Base-by-base conservation (phyloP, 176 grass and related monocot genomes). In the Tillandsia leiboldiana region DNA sequence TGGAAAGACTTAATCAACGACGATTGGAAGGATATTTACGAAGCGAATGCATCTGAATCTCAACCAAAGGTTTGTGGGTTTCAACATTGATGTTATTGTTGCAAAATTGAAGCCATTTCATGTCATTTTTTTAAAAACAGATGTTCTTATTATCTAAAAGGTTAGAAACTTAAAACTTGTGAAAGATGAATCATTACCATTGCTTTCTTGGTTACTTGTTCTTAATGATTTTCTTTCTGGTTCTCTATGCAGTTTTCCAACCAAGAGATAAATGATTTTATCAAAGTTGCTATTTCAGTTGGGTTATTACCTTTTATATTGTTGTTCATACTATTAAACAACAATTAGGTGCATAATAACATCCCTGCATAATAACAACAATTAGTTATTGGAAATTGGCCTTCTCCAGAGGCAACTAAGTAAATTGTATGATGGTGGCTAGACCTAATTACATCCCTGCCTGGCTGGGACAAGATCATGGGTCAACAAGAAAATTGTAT, bases 11-110 rank as follows among this genome's bases (percentile, higher is more conserved):
- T 90, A 53, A 92, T 85, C 22, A 82, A 83, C 75, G 93, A 90
- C 77, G 86, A 92, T 84, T 97, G 93, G 93, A 87, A 81, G 81
- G 93, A 81, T 78, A 89, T 97, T 81, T 66, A 89, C 20, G 77
- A 90, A 2, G 81, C 86, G 69, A 79, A 72, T 15, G 53, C 71
- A 50, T 64, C 74, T 26, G 84, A 87, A 75, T 71, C 86, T 65
- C 86, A 85, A 59, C 49, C 70, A 65, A 87, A 83, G 86, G 88
- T 97, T 87, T n/a, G 51, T 26, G 3, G 18, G 69, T 54, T 70
- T 33, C 50, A 29, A 33, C 8, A 64, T 12, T 12, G 20, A 63
- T 53, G 73, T 51, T 66, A 49, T 58, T 61, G 59, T 26, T 58
- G 7, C 68, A 3, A 63, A 64, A 75, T 33, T 49, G 3, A 48